These are phyloP conservation scores for Nowakowskiella sp. DNA, from an alignment of 192 early-diverging fungal species.

Conservation along the genomic window DNA sequence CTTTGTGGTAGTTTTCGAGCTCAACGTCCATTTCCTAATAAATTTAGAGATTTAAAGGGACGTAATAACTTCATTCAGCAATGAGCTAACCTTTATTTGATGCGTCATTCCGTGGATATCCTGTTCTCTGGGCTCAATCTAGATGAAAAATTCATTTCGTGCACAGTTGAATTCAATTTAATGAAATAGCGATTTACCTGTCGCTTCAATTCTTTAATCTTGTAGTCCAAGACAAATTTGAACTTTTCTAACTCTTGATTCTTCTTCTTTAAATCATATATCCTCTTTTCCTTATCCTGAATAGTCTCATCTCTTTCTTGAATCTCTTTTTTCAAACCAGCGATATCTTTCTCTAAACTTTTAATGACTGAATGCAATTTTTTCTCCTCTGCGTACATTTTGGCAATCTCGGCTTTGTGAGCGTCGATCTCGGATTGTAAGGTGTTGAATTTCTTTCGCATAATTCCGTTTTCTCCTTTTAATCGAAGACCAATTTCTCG, in stretches of 20 bases:
- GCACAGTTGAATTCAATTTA: no score
- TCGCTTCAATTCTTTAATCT: conserved; percentile 56
- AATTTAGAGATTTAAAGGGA: conserved; percentile 1
- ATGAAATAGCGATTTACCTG: no score
- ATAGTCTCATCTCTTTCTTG: conserved; percentile 58
- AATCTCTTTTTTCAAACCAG: conserved; percentile 57
- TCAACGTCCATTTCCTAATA: conserved; percentile 51
- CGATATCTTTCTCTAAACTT: conserved; percentile 56
- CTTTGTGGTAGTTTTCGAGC: conserved; percentile 49
- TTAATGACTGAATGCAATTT: conserved; percentile 55
- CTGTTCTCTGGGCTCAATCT: conserved; percentile 53
- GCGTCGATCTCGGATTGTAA: conserved; percentile 53
- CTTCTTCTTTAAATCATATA: conserved; percentile 61
- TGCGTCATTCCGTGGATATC: conserved; percentile 53
- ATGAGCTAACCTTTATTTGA: conserved; percentile 45
- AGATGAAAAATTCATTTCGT: no score
- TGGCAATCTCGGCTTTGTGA: conserved; percentile 51
- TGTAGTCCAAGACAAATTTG: conserved; percentile 61
- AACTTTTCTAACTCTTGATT: conserved; percentile 65
- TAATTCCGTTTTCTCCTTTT: conserved; percentile 61
- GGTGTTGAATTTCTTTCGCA: conserved; percentile 59
- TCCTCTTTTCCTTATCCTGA: conserved; percentile 56
- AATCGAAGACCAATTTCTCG: conserved; percentile 47
- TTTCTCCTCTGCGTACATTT: conserved; percentile 54
- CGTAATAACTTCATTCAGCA: conserved; percentile 11